Conservation (phyloP, 176 grass and related monocot species). For the Triticum urartu region DNA sequence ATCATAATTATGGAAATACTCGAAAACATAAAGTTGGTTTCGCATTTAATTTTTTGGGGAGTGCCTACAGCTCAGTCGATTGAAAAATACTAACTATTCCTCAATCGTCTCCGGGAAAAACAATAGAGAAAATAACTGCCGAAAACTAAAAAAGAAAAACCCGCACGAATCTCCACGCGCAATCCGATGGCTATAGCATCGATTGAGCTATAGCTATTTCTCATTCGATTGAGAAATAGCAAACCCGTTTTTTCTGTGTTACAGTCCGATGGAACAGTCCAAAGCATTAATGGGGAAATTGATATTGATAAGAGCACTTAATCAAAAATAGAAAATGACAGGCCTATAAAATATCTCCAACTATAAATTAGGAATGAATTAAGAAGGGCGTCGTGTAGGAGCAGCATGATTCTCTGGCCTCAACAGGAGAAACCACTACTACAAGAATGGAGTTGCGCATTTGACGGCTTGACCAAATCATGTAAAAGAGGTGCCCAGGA, state of each 20-base stretch:
- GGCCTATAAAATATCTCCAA: background rate
- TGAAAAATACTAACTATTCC: too few species aligned
- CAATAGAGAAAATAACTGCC: too few species aligned
- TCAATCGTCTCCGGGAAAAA: too few species aligned
- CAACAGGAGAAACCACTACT: background rate
- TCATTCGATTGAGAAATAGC: too few species aligned
- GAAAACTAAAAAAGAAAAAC: too few species aligned
- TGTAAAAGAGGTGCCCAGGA: background rate
- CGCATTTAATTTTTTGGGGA: background rate
- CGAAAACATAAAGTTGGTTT: background rate
- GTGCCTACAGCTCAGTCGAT: too few species aligned
- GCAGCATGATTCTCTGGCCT: background rate
- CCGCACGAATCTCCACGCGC: too few species aligned
- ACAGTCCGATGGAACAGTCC: slow-evolving; percentile 1
- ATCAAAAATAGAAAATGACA: slow-evolving; percentile 7
- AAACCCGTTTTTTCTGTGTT: background rate
- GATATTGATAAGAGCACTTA: slow-evolving; percentile 17
- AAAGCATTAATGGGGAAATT: background rate
- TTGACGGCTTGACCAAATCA: slow-evolving; percentile 20
- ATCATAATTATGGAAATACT: background rate
- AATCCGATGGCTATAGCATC: too few species aligned
- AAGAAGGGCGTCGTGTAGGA: background rate
- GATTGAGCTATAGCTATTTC: too few species aligned
- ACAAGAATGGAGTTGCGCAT: background rate
- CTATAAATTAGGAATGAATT: background rate